Conservation (phyloP, 352 stramenopile species). For the Phytophthora melonis region DNA sequence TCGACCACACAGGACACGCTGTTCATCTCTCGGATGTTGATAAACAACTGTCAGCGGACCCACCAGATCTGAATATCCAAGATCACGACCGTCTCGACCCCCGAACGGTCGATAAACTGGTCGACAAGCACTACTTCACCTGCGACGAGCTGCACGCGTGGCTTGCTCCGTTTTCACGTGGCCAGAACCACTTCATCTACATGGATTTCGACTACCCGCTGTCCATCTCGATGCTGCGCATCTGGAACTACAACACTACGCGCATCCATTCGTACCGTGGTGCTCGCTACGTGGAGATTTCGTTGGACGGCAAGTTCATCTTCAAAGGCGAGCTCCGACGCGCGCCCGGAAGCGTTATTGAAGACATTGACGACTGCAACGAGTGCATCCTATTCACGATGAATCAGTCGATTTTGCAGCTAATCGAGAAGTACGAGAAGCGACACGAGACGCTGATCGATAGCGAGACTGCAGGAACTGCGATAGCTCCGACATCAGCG, state of each 20-base stretch:
- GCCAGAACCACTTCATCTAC: conserved; percentile 82
- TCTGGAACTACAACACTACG: conserved; percentile 92
- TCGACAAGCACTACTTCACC: conserved; percentile 90
- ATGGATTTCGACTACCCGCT: conserved; percentile 82
- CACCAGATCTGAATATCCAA: conserved; percentile 85
- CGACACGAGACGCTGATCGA: conserved; percentile 26
- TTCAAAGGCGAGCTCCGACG: conserved; percentile 87
- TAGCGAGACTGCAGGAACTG: not conserved
- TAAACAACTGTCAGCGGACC: conserved; percentile 80
- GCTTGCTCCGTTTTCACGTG: conserved; percentile 85
- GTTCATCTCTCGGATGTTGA: conserved; percentile 70
- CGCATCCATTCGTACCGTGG: conserved; percentile 81
- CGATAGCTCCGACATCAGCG: not conserved
- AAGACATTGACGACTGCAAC: conserved; percentile 69
- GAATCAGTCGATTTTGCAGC: conserved; percentile 70
- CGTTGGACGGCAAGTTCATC: conserved; percentile 64
- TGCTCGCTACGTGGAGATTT: conserved; percentile 70
- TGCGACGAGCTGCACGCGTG: conserved; percentile 91
- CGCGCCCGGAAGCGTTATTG: conserved; percentile 67
- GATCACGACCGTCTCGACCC: conserved; percentile 80
- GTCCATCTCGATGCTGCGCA: conserved; percentile 84
- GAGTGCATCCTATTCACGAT: conserved; percentile 91
- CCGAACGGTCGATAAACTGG: conserved; percentile 88
- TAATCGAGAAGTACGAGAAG: conserved; percentile 89
- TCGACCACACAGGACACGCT: conserved; percentile 80